Evolutionary conservation across 2,329 filamentous ascomycete species (phyloP).

Genomic region (Endoconidiophora polonica): DNA sequence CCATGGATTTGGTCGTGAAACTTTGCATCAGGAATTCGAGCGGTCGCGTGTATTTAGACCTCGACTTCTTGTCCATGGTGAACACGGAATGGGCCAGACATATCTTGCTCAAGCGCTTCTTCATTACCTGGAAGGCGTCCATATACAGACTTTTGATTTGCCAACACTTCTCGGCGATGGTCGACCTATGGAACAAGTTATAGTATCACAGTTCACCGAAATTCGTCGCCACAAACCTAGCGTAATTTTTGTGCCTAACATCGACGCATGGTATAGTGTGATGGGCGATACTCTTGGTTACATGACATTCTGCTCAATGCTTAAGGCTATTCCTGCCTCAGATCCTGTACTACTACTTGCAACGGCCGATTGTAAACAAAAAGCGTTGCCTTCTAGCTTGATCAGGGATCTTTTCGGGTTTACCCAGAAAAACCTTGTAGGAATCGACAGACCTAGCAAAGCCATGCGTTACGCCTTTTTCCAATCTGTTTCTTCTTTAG

Average conservation of each 20-base stretch:
- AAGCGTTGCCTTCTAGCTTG: conserved; percentile 45
- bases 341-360: conserved; percentile 80
- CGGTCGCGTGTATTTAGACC: conserved; percentile 76
- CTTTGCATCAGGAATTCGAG: conserved; percentile 62
- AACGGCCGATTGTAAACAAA: conserved; percentile 56
- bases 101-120: conserved; percentile 75
- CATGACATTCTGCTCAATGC: conserved; percentile 65
- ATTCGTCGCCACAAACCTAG: conserved; percentile 89
- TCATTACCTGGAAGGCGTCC: conserved; percentile 81
- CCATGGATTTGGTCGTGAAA: conserved; percentile 71
- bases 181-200: conserved; percentile 68
- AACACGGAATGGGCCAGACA: conserved; percentile 78
- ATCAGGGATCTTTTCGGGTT: conserved; percentile 71
- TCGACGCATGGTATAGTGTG: conserved; percentile 69
- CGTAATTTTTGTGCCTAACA: conserved; percentile 83
- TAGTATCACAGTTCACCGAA: conserved; percentile 82
- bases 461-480: conserved; percentile 66
- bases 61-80: conserved; percentile 66
- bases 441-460: conserved; percentile 48
- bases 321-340: conserved; percentile 70
- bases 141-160: conserved; percentile 89
- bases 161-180: conserved; percentile 74
- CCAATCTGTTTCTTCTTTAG: conserved; percentile 51
- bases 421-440: conserved; percentile 60
- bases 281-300: conserved; percentile 49